These are phyloP conservation scores for Fusarium armeniacum DNA, from an alignment of 2,329 filamentous ascomycete genomes.

Conservation along the genomic window DNA sequence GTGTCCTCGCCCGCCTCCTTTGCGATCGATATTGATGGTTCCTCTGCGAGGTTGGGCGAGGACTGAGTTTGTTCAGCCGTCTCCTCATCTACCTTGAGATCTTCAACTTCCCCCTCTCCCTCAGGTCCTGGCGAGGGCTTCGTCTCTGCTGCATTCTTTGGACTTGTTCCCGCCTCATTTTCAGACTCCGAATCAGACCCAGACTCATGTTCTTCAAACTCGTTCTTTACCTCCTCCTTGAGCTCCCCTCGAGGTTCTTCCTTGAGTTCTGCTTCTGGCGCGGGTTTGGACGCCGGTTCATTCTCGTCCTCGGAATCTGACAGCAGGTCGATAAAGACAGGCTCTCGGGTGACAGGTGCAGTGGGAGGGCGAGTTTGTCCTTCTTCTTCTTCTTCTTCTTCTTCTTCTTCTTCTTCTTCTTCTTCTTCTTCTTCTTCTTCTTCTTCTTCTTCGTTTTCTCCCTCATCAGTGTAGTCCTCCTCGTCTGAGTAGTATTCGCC, in stretches of 20 bases:
- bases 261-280: background rate
- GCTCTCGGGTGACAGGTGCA: slow-evolving; percentile 49
- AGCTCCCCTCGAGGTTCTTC: background rate
- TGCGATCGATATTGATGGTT: background rate
- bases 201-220: background rate
- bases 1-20: slow-evolving; percentile 3
- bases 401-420: slow-evolving; percentile 43
- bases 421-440: slow-evolving; percentile 16
- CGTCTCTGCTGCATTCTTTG: slow-evolving; percentile 1
- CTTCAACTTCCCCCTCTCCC: background rate
- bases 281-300: slow-evolving; percentile 41
- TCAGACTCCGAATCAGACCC: background rate
- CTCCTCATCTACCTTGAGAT: slow-evolving; percentile 6
- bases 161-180: background rate
- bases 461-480: slow-evolving; percentile 47
- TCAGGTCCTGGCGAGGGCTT: background rate
- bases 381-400: slow-evolving; percentile 34
- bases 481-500: slow-evolving; percentile 50
- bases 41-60: background rate
- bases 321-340: slow-evolving; percentile 63
- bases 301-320: slow-evolving; percentile 63
- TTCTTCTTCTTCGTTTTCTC: slow-evolving; percentile 39
- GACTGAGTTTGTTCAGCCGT: slow-evolving; percentile 8
- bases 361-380: slow-evolving; percentile 27
- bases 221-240: background rate